These are phyloP conservation scores for Cercospora sojina DNA, from an alignment of 2,329 filamentous ascomycete genomes.

Conservation along the genomic window DNA sequence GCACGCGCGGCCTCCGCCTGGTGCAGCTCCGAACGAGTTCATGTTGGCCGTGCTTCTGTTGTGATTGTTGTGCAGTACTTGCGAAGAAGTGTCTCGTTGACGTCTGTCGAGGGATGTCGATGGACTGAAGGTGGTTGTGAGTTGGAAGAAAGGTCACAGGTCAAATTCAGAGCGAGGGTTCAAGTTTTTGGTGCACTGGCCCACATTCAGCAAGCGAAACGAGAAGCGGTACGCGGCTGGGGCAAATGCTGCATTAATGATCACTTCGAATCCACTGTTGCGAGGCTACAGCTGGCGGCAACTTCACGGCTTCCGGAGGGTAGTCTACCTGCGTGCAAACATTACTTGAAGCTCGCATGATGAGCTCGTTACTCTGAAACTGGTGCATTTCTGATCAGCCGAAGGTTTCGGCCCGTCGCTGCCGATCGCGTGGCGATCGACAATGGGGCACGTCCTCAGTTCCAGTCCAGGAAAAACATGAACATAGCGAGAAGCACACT, in stretches of 20 bases:
- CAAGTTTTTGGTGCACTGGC: constrained; percentile 7
- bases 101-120: constrained; percentile 9
- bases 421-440: constrained; percentile 3
- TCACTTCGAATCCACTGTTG: not conserved
- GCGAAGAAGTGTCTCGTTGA: not conserved
- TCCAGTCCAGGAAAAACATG: too few relatives aligned
- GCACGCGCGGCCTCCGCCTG: constrained; percentile 53
- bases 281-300: not conserved
- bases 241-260: not conserved
- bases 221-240: constrained; percentile 4
- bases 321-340: not conserved
- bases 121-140: constrained; percentile 7
- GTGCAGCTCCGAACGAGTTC: constrained; percentile 46
- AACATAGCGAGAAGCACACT: too few relatives aligned
- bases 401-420: constrained; percentile 4
- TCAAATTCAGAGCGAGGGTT: constrained; percentile 6
- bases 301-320: not conserved
- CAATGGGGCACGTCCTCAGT: not conserved
- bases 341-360: not conserved
- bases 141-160: not conserved
- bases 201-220: constrained; percentile 5
- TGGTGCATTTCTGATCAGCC: constrained; percentile 2
- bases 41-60: constrained; percentile 37
- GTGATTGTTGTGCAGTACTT: constrained; percentile 4
- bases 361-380: constrained; percentile 4